Conservation (phyloP, 345 rosid genomes). For the Eucalyptus guilfoylei region DNA sequence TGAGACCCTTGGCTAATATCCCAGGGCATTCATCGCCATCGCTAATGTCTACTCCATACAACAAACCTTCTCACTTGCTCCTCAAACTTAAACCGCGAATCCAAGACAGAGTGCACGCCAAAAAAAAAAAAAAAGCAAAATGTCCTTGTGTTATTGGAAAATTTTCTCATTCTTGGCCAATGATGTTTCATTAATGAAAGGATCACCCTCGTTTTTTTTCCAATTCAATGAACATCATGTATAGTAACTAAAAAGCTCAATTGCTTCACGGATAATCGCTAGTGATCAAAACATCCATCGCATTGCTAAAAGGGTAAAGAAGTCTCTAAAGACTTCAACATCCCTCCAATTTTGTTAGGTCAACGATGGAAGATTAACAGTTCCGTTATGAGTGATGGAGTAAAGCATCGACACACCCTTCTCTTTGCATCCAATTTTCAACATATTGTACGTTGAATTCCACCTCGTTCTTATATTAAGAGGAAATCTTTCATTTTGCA, state of each 20-base stretch:
- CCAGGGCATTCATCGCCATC: background rate
- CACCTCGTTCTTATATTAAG: background rate
- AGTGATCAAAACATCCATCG: background rate
- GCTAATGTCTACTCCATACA: background rate
- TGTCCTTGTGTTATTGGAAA: background rate
- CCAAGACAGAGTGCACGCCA: no score
- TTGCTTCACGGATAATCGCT: background rate
- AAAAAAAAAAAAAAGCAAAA: background rate
- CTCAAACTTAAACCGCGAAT: no score
- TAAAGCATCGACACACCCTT: background rate
- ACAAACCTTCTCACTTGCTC: no score
- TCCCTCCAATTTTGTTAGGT: background rate
- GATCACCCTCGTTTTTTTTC: background rate
- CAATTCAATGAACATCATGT: background rate
- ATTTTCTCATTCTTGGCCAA: background rate
- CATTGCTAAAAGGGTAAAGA: background rate
- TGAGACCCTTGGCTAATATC: background rate
- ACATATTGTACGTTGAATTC: background rate
- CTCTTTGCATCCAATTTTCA: background rate
- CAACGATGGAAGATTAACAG: no score
- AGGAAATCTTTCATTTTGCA: background rate
- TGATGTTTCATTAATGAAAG: background rate
- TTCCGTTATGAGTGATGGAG: no score
- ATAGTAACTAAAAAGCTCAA: background rate
- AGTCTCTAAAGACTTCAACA: no score